Base-by-base conservation (phyloP, 2,329 filamentous ascomycete genomes). In the Dichotomopilus funicola region DNA sequence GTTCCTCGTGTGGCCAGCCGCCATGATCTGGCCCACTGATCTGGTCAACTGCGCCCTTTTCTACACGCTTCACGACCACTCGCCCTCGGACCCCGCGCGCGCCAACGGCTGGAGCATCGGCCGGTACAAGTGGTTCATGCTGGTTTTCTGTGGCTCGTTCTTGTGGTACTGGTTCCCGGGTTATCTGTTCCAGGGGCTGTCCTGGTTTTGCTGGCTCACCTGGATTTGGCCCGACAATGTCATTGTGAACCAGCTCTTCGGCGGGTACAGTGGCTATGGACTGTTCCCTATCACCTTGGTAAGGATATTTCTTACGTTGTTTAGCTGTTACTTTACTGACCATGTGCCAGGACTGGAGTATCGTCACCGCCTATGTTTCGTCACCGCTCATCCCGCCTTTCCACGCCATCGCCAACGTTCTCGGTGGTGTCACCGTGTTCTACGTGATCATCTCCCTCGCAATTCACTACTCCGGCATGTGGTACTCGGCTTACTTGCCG, bases 1-100 rank as follows among this genome's bases (percentile, higher is more conserved):
- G 38, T 86, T 82, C 68, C 74, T 86, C 34, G 76, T 82, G 33
- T 79, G 73, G 68, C 83, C 81, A 1, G 80, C 82, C 2, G 76
- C 80, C 51, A 85, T 85, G 81, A 79, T 86, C 51, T 86, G 82
- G 82, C 82, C 82, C 1, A 74, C 77, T 27, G 76, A 79, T 34
- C 71, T 83, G 37, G 79, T 85, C 64, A 86, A 83, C 64, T 76
- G 78, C 42, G 75, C 82, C 1, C 74, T 87, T 37, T 84, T 86
- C 66, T 78, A 83, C 63, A 79, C 83, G 2, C 74, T 88, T 42
- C 84, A 88, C 66, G 83, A 87, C 61, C 78, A 79, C 61, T 73
- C 73, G 10, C 67, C 71, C 33, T 74, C 78, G 0, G 76, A 83
- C 59, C 78, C 82, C 2, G 62, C 69, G 1, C 71, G 72, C 58